Base-by-base conservation (phyloP, 768 basidiomycete genomes). In the Suillus brevipes region DNA sequence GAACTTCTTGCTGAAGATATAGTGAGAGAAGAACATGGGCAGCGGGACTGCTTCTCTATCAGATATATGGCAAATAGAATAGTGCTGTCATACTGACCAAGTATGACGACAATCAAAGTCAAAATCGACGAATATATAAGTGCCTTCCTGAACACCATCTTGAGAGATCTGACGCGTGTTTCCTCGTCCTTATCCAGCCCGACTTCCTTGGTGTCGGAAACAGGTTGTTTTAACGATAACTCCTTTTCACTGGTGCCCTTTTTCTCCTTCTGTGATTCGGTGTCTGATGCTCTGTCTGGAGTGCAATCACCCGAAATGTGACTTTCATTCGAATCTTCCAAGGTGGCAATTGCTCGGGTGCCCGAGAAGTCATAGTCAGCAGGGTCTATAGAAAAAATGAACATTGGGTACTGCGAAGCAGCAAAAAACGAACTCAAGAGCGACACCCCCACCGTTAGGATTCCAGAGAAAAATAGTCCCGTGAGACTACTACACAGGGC, bases 11-110 rank as follows among this genome's bases (percentile, higher is more conserved):
- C 74, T 77, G 58, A 77, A 79, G 12, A 79, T 61, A 59, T 80
- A 76, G 60, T 74, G 73, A 61, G 78, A 77, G 69, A 80, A 80
- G 64, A 79, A 77, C 78, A 78, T 74, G 14, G 79, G 80, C 12
- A 81, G 61, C 2, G 79, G 79, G 1, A 79, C 78, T 78, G 58
- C 56, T 10, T 25, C 56, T 47, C 42, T 56, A 37, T 60, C 62
- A 69, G 45, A 18, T 4, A 40, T 62, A 34, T 40, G 20, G 20
- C 16, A 20, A 38, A n/a, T 43, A 50, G 34, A 38, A 4, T 16
- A 37, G 23, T 31, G n/a, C 57, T 37, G 56, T 52, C 28, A 42
- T 16, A 66, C 67, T 59, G 25, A 75, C 79, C 76, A 13, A 79
- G 67, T 68, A 81, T 63, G n/a, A 76, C 68, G 2, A 79, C 78